Conservation (phyloP, 2,329 filamentous ascomycete species). For the Rutstroemia sp. region DNA sequence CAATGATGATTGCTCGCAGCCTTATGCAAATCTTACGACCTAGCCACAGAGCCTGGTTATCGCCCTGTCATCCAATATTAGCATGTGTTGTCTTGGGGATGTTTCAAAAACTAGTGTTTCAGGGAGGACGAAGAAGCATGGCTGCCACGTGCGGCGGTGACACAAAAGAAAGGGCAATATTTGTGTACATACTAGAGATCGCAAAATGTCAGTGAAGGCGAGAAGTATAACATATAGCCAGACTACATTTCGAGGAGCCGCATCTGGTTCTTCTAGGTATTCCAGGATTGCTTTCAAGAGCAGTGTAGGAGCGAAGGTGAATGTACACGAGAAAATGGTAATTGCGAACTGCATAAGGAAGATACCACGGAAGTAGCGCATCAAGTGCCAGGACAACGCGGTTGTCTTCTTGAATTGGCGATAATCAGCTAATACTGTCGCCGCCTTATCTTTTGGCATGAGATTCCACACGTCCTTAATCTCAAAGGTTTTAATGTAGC, state of each 20-base stretch:
- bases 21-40: slow-evolving; percentile 92
- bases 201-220: slow-evolving; percentile 72
- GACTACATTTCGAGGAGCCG: slow-evolving; percentile 74
- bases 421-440: slow-evolving; percentile 71
- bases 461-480: slow-evolving; percentile 89
- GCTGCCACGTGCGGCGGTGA: no score
- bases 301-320: slow-evolving; percentile 87
- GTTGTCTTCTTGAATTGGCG: slow-evolving; percentile 78
- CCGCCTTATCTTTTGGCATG: slow-evolving; percentile 79
- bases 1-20: slow-evolving; percentile 88
- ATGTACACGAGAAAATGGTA: slow-evolving; percentile 70
- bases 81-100: neutral
- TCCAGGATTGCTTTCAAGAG: slow-evolving; percentile 86
- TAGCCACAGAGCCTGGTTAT: slow-evolving; percentile 85
- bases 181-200: slow-evolving; percentile 51
- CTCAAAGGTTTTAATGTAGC: slow-evolving; percentile 78
- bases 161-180: no score
- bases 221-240: slow-evolving; percentile 95
- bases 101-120: neutral
- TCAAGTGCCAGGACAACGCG: slow-evolving; percentile 69
- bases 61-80: slow-evolving; percentile 33
- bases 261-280: slow-evolving; percentile 78
- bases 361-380: slow-evolving; percentile 74
- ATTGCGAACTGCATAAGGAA: slow-evolving; percentile 72
- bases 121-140: no score